Evolutionary conservation across 2,329 filamentous ascomycete genomes (phyloP).

Genomic region (Aureobasidium sp.): DNA sequence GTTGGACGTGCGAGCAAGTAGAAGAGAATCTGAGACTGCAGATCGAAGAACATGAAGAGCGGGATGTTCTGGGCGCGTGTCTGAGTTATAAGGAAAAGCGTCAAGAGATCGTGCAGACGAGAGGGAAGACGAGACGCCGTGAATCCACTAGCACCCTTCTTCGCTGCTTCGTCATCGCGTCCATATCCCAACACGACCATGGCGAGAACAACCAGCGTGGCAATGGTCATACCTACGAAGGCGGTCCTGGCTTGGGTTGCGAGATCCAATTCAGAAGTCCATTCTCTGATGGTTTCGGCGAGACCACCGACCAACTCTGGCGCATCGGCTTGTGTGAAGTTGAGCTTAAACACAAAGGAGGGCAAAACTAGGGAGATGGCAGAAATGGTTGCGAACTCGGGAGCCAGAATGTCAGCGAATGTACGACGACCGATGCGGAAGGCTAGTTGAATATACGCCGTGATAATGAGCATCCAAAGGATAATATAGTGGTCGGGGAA

Average conservation of each 20-base stretch:
- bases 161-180: not conserved
- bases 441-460: slow-evolving; percentile 58
- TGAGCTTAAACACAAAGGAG: slow-evolving; percentile 78
- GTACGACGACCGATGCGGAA: slow-evolving; percentile 33
- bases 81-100: slow-evolving; percentile 77
- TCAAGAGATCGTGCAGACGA: slow-evolving; percentile 56
- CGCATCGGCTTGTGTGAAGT: slow-evolving; percentile 79
- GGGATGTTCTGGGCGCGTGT: slow-evolving; percentile 79
- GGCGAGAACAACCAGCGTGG: slow-evolving; percentile 20
- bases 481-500: slow-evolving; percentile 54
- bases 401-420: slow-evolving; percentile 22
- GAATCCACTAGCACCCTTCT: not conserved
- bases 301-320: slow-evolving; percentile 57
- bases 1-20: slow-evolving; percentile 14
- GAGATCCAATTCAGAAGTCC: slow-evolving; percentile 24
- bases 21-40: slow-evolving; percentile 37
- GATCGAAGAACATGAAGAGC: slow-evolving; percentile 66
- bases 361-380: slow-evolving; percentile 40
- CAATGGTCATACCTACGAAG: slow-evolving; percentile 30
- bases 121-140: slow-evolving; percentile 21
- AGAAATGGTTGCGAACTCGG: slow-evolving; percentile 24
- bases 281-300: slow-evolving; percentile 26
- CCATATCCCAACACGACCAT: slow-evolving; percentile 6
- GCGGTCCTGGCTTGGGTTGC: slow-evolving; percentile 29
- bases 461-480: slow-evolving; percentile 66